Evolutionary conservation across 805 yeast species (phyloP).

Genomic region (Vanderwaltozyma tropicalis): DNA sequence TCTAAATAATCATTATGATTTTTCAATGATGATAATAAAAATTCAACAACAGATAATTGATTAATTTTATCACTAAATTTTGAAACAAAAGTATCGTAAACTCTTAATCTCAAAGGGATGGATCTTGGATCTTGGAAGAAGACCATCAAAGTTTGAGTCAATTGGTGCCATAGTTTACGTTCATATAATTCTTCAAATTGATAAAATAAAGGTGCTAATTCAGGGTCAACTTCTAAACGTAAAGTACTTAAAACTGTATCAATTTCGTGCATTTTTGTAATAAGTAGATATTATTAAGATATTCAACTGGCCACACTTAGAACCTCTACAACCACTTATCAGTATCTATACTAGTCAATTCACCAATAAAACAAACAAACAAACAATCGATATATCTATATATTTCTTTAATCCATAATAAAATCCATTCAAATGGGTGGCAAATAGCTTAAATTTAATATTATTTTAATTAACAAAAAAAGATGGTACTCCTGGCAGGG

Average conservation of each 20-base stretch:
- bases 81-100: conserved; percentile 62
- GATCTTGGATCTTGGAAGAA: conserved; percentile 51
- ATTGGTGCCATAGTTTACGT: conserved; percentile 89
- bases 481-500: no score
- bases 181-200: conserved; percentile 75
- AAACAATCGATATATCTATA: no score
- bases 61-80: conserved; percentile 63
- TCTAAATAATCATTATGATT: conserved; percentile 36
- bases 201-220: conserved; percentile 40
- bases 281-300: no score
- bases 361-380: no score
- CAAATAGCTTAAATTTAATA: neutral
- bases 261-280: conserved; percentile 16
- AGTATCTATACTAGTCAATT: neutral
- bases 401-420: neutral
- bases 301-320: no score
- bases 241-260: conserved; percentile 33
- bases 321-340: no score
- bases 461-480: no score
- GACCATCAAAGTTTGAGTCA: conserved; percentile 54
- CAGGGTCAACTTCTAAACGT: conserved; percentile 56
- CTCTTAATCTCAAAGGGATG: conserved; percentile 45
- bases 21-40: conserved; percentile 48
- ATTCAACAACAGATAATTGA: conserved; percentile 67
- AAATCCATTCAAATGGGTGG: neutral